Percentiles rank a stretch among this genome's conserved stretches.
Conservation (phyloP, 2,329 filamentous ascomycete species). For the Xylariaceae sp. region DNA sequence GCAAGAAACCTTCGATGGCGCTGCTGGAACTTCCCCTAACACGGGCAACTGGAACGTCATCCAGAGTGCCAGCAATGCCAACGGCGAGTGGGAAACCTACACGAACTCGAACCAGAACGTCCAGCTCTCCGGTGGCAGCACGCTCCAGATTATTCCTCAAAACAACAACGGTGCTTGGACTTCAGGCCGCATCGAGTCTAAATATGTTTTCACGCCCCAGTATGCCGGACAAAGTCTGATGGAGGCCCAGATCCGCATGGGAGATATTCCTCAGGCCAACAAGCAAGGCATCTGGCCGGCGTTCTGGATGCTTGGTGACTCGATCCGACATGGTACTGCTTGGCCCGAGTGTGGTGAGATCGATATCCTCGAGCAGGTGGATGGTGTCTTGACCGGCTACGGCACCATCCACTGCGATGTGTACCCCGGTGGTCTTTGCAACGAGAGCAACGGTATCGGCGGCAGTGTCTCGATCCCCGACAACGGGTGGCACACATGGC, state of each 20-base stretch:
- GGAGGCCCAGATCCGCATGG: slow-evolving; percentile 44
- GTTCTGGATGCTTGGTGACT: slow-evolving; percentile 49
- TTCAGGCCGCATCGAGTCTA: slow-evolving; percentile 47
- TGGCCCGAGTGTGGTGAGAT: slow-evolving; percentile 51
- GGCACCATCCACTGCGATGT: slow-evolving; percentile 47
- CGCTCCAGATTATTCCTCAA: slow-evolving; percentile 49
- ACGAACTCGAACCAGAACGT: slow-evolving; percentile 41
- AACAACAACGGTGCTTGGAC: slow-evolving; percentile 42
- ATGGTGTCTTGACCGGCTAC: slow-evolving; percentile 42
- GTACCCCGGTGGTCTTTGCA: slow-evolving; percentile 42
- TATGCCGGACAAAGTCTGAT: slow-evolving; percentile 39
- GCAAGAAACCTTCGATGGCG: slow-evolving; percentile 43
- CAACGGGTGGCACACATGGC: slow-evolving; percentile 47
- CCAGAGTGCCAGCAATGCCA: slow-evolving; percentile 38
- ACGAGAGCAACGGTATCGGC: slow-evolving; percentile 42
- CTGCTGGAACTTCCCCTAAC: slow-evolving; percentile 36
- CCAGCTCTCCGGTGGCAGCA: slow-evolving; percentile 48
- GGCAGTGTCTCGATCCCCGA: slow-evolving; percentile 37
- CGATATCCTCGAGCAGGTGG: slow-evolving; percentile 48
- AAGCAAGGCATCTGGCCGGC: slow-evolving; percentile 52
- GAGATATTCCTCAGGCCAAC: slow-evolving; percentile 31
- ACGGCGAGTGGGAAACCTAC: slow-evolving; percentile 49
- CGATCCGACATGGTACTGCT: slow-evolving; percentile 40
- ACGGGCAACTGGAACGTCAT: slow-evolving; percentile 43
- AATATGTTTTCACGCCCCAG: slow-evolving; percentile 41